Conservation (phyloP, 2,329 filamentous ascomycete species). For the Colletotrichum sp. region DNA sequence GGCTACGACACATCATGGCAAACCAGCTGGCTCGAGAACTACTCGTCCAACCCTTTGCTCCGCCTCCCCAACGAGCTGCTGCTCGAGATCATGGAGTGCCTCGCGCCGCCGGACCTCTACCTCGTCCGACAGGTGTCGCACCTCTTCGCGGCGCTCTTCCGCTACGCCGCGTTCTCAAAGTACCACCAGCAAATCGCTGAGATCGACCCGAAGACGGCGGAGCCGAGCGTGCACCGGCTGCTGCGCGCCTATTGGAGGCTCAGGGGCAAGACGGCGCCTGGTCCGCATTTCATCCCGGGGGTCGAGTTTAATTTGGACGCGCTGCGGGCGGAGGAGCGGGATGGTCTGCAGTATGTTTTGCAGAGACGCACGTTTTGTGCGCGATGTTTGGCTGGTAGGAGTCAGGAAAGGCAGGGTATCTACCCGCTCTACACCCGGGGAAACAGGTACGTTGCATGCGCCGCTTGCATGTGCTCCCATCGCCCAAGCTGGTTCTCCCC, state of each 20-base stretch:
- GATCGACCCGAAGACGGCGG: background rate
- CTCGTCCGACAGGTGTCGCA: background rate
- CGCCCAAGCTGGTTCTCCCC: background rate
- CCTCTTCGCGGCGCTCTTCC: background rate
- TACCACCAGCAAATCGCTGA: accelerated
- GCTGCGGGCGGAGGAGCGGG: background rate
- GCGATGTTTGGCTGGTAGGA: background rate
- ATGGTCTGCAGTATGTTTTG: background rate
- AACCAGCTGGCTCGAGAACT: background rate
- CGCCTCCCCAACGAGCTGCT: background rate
- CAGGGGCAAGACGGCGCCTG: background rate
- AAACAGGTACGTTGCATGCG: background rate
- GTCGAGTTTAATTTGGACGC: background rate
- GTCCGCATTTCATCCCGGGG: background rate
- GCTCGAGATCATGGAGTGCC: background rate
- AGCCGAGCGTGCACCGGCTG: background rate
- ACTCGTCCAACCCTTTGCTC: background rate
- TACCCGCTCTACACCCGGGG: background rate
- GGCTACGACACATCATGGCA: background rate
- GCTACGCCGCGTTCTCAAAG: background rate
- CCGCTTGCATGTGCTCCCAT: background rate
- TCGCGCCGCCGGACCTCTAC: background rate
- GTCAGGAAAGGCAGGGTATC: background rate
- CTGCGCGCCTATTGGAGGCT: background rate
- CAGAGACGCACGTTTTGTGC: background rate